phyloP scores from a whole-genome alignment of 257 asterid species.

The Vinca minor region DNA sequence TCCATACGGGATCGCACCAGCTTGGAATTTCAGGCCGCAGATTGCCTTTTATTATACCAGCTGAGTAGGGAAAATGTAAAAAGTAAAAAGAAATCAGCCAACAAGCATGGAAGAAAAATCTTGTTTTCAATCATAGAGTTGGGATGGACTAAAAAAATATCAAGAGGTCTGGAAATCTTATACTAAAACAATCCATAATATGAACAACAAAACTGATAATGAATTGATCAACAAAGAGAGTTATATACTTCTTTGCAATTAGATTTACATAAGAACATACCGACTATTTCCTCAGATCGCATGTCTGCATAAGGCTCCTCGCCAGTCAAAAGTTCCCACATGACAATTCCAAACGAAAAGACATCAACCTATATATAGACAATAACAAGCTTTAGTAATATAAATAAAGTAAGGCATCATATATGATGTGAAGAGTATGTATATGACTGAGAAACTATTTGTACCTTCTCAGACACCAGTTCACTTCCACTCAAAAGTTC shows the following conservation, averaged over 20 bases:
- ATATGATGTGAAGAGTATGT: background rate
- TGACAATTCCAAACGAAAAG: constrained; percentile 29
- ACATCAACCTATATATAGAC: constrained; percentile 24
- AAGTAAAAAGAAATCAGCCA: background rate
- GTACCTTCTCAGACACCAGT: constrained; percentile 28
- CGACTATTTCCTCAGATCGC: constrained; percentile 27
- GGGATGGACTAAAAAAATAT: too few species aligned
- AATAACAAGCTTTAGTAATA: background rate
- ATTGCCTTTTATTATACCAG: constrained; percentile 23
- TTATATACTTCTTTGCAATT: background rate
- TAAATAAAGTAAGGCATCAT: background rate
- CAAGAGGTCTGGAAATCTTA: background rate
- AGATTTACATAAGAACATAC: constrained; percentile 11
- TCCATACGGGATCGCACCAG: constrained; percentile 34
- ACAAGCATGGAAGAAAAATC: background rate
- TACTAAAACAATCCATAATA: background rate
- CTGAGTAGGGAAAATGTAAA: constrained; percentile 5
- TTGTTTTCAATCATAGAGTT: background rate
- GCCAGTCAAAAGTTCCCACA: constrained; percentile 36
- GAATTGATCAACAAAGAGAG: background rate
- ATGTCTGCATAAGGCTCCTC: constrained; percentile 26
- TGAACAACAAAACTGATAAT: background rate
- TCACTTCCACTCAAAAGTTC: constrained; percentile 20
- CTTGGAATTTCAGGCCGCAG: constrained; percentile 27
- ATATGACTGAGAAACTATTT: background rate